Conservation (phyloP, 306 rosid species). For the Oemleria cerasiformis region DNA sequence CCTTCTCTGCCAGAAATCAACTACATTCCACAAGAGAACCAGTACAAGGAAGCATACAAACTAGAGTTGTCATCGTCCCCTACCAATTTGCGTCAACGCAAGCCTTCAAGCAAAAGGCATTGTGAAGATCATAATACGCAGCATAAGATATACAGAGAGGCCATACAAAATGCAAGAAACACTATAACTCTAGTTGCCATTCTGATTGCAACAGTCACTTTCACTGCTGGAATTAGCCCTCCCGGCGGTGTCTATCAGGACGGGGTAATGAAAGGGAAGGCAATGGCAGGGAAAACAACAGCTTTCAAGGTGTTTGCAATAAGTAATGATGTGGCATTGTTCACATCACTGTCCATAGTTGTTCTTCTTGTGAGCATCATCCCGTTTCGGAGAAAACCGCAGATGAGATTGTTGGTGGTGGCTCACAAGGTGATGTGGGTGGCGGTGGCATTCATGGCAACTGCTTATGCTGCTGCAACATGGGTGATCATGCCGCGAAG, state of each 20-base stretch:
- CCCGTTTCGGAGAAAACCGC: slow-evolving; percentile 57
- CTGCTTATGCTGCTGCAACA: slow-evolving; percentile 55
- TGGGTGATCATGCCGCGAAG: slow-evolving; percentile 60
- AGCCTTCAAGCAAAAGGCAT: not conserved
- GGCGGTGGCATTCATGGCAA: slow-evolving; percentile 64
- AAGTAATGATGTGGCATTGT: slow-evolving; percentile 64
- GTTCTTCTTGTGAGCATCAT: slow-evolving; percentile 69
- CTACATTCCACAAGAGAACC: slow-evolving; percentile 28
- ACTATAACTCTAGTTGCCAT: slow-evolving; percentile 60
- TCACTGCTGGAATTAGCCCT: slow-evolving; percentile 72
- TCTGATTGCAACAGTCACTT: slow-evolving; percentile 77
- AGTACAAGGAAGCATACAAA: slow-evolving; percentile 23
- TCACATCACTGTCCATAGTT: slow-evolving; percentile 60
- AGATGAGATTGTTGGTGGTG: slow-evolving; percentile 35
- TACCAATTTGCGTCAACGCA: not conserved
- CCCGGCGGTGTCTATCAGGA: slow-evolving; percentile 69
- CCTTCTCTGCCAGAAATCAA: slow-evolving; percentile 30
- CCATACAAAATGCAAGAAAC: slow-evolving; percentile 67
- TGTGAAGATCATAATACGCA: slow-evolving; percentile 15
- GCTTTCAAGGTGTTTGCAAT: slow-evolving; percentile 70
- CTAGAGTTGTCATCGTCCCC: slow-evolving; percentile 25
- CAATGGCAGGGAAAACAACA: slow-evolving; percentile 37
- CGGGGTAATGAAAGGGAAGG: slow-evolving; percentile 41
- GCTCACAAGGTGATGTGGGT: slow-evolving; percentile 80
- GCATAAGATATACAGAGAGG: slow-evolving; percentile 52